Evolutionary conservation across 2,329 filamentous ascomycete genomes (phyloP).

Genomic region (Chrysosphaeria jannelii): DNA sequence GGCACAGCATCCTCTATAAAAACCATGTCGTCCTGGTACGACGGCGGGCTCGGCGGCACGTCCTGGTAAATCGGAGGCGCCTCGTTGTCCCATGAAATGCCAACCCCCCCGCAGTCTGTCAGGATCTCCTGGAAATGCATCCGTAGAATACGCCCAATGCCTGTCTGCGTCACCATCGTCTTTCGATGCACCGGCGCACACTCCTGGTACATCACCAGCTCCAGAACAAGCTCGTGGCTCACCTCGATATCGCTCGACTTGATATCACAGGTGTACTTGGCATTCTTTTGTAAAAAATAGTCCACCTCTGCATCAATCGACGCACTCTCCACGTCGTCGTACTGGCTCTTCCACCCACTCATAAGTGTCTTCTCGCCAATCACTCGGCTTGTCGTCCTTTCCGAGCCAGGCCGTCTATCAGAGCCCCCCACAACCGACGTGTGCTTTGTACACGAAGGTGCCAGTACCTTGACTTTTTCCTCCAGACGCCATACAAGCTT

Average conservation of each 20-base stretch:
- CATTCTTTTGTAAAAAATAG: conserved; percentile 27
- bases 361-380: conserved; percentile 62
- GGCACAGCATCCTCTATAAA: not conserved
- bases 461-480: conserved; percentile 53
- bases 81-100: conserved; percentile 93
- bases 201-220: conserved; percentile 85
- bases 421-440: not conserved
- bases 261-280: conserved; percentile 35
- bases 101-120: conserved; percentile 59
- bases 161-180: conserved; percentile 49
- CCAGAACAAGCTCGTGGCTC: conserved; percentile 60
- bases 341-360: conserved; percentile 63
- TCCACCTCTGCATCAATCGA: conserved; percentile 57
- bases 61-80: conserved; percentile 82
- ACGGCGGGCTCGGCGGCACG: conserved; percentile 61
- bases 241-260: conserved; percentile 37
- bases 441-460: conserved; percentile 56
- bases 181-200: conserved; percentile 43
- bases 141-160: conserved; percentile 64
- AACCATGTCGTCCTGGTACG: conserved; percentile 16
- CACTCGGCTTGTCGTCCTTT: conserved; percentile 44
- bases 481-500: conserved; percentile 85
- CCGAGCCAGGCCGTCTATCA: conserved; percentile 39
- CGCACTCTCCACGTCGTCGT: conserved; percentile 16
- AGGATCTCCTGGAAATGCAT: conserved; percentile 71